These are phyloP conservation scores for Trametes maxima DNA, from an alignment of 768 basidiomycete genomes.

Conservation along the genomic window DNA sequence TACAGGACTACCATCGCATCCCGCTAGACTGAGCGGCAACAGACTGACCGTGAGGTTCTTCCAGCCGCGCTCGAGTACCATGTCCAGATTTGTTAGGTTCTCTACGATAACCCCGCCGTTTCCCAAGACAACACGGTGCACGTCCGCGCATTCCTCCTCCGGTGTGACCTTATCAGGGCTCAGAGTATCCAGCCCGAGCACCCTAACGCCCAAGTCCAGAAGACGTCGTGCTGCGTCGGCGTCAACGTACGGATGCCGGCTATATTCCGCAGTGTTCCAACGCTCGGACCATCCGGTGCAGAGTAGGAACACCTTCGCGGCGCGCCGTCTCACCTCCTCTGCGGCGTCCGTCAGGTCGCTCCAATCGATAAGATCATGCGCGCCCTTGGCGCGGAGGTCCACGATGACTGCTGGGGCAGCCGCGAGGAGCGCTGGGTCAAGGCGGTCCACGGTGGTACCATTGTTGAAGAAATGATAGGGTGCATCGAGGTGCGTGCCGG, in stretches of 20 bases:
- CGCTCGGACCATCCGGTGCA: conserved; percentile 69
- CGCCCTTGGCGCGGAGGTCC: conserved; percentile 49
- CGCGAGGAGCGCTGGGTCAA: conserved; percentile 55
- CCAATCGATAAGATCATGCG: conserved; percentile 60
- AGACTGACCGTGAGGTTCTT: conserved; percentile 49
- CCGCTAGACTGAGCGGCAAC: conserved; percentile 58
- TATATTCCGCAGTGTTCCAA: conserved; percentile 53
- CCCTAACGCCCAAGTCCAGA: conserved; percentile 50
- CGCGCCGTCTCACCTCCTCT: conserved; percentile 35
- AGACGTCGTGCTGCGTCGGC: conserved; percentile 54
- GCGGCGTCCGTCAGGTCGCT: conserved; percentile 44
- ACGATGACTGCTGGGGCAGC: conserved; percentile 54
- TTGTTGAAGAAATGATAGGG: conserved; percentile 69
- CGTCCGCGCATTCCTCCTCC: conserved; percentile 31
- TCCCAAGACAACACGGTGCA: conserved; percentile 64
- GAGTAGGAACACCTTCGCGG: conserved; percentile 53
- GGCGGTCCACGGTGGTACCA: conserved; percentile 58
- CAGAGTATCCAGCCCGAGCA: conserved; percentile 65
- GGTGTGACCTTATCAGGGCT: conserved; percentile 59
- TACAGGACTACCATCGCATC: conserved; percentile 70
- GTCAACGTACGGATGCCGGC: conserved; percentile 66
- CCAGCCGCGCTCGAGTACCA: conserved; percentile 34
- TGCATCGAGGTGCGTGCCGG: conserved; percentile 80
- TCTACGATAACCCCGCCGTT: conserved; percentile 67
- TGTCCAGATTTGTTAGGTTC: conserved; percentile 61